These are phyloP conservation scores for Komagataella mondaviorum DNA, from an alignment of 805 yeast genomes.

Conservation along the genomic window DNA sequence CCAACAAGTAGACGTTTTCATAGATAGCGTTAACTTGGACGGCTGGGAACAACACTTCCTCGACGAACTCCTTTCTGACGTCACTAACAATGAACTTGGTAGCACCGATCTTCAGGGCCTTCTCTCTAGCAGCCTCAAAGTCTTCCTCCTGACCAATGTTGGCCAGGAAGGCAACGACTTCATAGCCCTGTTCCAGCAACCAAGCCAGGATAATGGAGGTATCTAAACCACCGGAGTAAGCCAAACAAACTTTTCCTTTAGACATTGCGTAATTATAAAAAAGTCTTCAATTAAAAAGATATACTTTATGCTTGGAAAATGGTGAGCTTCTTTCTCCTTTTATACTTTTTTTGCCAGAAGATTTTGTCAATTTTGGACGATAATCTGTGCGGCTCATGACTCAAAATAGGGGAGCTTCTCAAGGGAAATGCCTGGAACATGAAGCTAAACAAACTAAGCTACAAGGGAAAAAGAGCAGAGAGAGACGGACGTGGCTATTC, in stretches of 20 bases:
- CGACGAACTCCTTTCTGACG: constrained; percentile 90
- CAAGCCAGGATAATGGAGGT: constrained; percentile 97
- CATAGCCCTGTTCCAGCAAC: constrained; percentile 96
- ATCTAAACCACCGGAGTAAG: constrained; percentile 98
- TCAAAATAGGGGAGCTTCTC: neutral
- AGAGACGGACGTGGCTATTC: neutral
- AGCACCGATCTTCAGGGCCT: constrained; percentile 95
- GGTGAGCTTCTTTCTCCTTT: neutral
- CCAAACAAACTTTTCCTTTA: constrained; percentile 97
- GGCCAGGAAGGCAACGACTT: constrained; percentile 96
- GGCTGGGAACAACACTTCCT: constrained; percentile 89
- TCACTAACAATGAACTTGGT: constrained; percentile 89
- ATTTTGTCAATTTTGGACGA: neutral
- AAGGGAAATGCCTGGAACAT: neutral
- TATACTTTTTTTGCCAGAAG: neutral
- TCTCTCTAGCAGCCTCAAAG: constrained; percentile 91
- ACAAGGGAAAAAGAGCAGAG: too few relatives aligned
- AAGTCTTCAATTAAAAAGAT: neutral
- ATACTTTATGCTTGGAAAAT: neutral
- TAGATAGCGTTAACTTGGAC: constrained; percentile 95
- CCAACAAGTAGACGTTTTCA: constrained; percentile 92
- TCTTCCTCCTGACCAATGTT: constrained; percentile 99
- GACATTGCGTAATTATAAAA: constrained; percentile 41
- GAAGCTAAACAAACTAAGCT: neutral
- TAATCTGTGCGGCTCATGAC: neutral